Conservation (phyloP, 192 early-diverging fungal species). For the Backusella tarrabulga region DNA sequence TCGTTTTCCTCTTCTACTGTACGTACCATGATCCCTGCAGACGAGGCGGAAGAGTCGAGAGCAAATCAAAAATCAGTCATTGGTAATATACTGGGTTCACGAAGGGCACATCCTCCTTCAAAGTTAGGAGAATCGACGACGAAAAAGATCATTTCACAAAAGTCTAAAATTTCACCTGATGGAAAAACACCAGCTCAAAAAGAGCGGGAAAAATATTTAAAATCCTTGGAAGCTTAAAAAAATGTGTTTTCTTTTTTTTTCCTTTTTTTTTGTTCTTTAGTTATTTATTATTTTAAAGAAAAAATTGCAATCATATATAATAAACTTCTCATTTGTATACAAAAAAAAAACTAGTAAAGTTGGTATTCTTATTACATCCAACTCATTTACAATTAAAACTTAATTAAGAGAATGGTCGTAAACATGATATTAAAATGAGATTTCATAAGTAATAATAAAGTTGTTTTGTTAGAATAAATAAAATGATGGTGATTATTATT, state of each 20-base stretch:
- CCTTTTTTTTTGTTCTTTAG: not conserved
- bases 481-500: not conserved
- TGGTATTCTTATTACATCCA: not conserved
- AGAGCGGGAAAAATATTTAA: constrained; percentile 22
- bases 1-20: constrained; percentile 31
- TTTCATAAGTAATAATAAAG: not conserved
- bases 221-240: constrained; percentile 12
- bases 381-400: not conserved
- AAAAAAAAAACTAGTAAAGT: not conserved
- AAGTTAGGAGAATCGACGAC: constrained; percentile 8
- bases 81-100: constrained; percentile 13
- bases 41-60: constrained; percentile 3
- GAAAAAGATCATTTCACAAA: not conserved
- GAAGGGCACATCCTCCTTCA: not conserved
- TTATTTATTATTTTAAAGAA: not conserved
- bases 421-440: not conserved
- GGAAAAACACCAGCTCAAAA: constrained; percentile 20
- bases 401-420: not conserved
- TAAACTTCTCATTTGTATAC: not conserved
- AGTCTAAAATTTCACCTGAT: not conserved
- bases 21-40: constrained; percentile 24
- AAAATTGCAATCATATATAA: not conserved
- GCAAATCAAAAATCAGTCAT: not conserved
- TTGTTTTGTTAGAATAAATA: not conserved
- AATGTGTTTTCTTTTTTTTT: not conserved